phyloP scores from a whole-genome alignment of 2,329 filamentous ascomycete species.

The Fusarium sp. region DNA sequence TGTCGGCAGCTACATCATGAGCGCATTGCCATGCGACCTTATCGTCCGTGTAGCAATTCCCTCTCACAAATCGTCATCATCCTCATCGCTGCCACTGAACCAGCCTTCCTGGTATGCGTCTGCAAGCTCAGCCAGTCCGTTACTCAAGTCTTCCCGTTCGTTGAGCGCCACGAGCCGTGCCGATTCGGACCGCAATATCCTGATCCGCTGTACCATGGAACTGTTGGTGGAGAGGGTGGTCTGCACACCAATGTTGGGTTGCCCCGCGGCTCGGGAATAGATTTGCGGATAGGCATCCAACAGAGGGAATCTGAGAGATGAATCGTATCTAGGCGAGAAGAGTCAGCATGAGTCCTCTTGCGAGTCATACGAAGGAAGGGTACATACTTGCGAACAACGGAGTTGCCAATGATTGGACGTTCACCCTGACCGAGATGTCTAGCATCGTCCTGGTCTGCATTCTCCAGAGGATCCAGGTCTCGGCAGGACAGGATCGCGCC shows the following conservation, averaged over 20 bases:
- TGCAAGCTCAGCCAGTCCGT: conserved; percentile 82
- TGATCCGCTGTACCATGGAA: conserved; percentile 75
- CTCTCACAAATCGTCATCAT: conserved; percentile 66
- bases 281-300: conserved; percentile 87
- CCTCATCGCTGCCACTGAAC: conserved; percentile 79
- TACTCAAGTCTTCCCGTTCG: conserved; percentile 85
- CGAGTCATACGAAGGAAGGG: background rate
- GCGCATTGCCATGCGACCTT: background rate
- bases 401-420: conserved; percentile 41
- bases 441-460: conserved; percentile 7
- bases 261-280: conserved; percentile 61
- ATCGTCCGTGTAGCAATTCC: background rate
- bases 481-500: conserved; percentile 43
- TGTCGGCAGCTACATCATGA: background rate
- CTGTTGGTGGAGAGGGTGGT: conserved; percentile 80
- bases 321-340: conserved; percentile 53
- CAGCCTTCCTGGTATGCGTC: conserved; percentile 92
- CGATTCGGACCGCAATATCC: conserved; percentile 71
- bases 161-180: conserved; percentile 74
- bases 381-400: conserved; percentile 44
- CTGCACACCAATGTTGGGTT: conserved; percentile 53
- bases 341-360: background rate
- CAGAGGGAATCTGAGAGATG: conserved; percentile 74
- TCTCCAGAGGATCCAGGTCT: conserved; percentile 15
- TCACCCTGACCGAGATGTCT: conserved; percentile 4